Evolutionary conservation across 1,284 basidiomycete genomes (phyloP).

Genomic region (Sparassis latifolia): DNA sequence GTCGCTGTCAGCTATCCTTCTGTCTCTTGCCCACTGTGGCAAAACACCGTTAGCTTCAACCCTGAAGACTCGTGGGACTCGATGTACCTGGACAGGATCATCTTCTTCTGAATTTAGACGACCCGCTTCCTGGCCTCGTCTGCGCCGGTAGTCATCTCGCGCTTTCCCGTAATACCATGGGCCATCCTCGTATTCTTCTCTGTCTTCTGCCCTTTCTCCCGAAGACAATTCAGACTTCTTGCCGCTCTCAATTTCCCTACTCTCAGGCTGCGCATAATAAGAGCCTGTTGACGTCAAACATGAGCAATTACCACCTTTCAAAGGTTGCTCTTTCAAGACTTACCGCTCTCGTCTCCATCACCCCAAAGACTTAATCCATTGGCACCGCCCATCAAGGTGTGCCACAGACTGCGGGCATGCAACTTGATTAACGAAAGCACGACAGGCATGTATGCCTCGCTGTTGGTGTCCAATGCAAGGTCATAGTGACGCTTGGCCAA

Average conservation of each 20-base stretch:
- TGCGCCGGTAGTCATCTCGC: conserved; percentile 61
- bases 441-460: conserved; percentile 87
- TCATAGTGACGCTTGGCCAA: conserved; percentile 97
- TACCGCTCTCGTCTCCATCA: conserved; percentile 34
- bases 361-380: conserved; percentile 64
- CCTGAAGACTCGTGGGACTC: neutral
- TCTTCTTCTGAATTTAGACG: conserved; percentile 36
- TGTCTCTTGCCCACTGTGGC: conserved; percentile 67
- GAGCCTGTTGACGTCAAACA: conserved; percentile 5
- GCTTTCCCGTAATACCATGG: conserved; percentile 79
- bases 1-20: conserved; percentile 63
- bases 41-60: neutral
- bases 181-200: conserved; percentile 25
- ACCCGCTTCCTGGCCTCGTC: conserved; percentile 32
- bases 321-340: neutral
- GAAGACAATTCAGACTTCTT: conserved; percentile 7
- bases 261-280: conserved; percentile 12
- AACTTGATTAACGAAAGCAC: conserved; percentile 78
- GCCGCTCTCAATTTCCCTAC: conserved; percentile 19
- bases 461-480: conserved; percentile 78
- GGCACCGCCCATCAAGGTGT: conserved; percentile 64
- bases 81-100: conserved; percentile 58
- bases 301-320: neutral
- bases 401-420: conserved; percentile 81
- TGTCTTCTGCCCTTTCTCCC: conserved; percentile 11